A percentile compares a stretch with the other conserved stretches of the same genome.
These are phyloP conservation scores for Paraphaeosphaeria sporulosa DNA, from an alignment of 2,329 filamentous ascomycete genomes.

Conservation along the genomic window DNA sequence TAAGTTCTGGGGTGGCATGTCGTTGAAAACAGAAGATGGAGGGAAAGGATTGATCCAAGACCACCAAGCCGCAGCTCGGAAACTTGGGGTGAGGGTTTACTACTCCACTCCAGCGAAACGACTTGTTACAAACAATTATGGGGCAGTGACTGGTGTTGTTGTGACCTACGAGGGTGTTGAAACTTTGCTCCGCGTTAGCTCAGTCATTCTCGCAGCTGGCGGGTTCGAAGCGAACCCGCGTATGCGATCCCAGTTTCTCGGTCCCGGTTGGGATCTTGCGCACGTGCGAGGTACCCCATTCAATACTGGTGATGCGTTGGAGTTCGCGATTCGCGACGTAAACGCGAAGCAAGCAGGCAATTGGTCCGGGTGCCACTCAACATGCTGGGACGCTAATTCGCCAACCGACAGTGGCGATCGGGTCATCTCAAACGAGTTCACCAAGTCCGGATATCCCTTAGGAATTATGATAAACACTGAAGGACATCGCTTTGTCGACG, in stretches of 20 bases:
- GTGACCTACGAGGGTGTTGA: constrained; percentile 35
- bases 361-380: constrained; percentile 71
- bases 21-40: constrained; percentile 65
- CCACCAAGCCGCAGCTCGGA: constrained; percentile 54
- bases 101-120: constrained; percentile 57
- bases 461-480: constrained; percentile 63
- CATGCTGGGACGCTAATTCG: constrained; percentile 71
- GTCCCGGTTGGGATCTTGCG: constrained; percentile 69
- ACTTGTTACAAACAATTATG: constrained; percentile 47
- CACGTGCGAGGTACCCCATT: constrained; percentile 69
- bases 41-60: constrained; percentile 66
- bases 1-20: constrained; percentile 73
- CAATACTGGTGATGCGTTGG: constrained; percentile 67
- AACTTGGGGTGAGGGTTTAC: constrained; percentile 54
- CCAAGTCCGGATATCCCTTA: constrained; percentile 67
- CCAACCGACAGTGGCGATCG: constrained; percentile 63
- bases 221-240: constrained; percentile 70
- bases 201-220: constrained; percentile 65
- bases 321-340: constrained; percentile 60
- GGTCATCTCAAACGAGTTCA: constrained; percentile 70
- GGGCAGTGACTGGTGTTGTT: constrained; percentile 43
- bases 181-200: constrained; percentile 43
- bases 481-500: constrained; percentile 70
- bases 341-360: constrained; percentile 63
- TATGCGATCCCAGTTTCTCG: constrained; percentile 63